These are phyloP conservation scores for Pseudognaphalium luteoalbum DNA, from an alignment of 129 eudicot species.

Conservation along the genomic window DNA sequence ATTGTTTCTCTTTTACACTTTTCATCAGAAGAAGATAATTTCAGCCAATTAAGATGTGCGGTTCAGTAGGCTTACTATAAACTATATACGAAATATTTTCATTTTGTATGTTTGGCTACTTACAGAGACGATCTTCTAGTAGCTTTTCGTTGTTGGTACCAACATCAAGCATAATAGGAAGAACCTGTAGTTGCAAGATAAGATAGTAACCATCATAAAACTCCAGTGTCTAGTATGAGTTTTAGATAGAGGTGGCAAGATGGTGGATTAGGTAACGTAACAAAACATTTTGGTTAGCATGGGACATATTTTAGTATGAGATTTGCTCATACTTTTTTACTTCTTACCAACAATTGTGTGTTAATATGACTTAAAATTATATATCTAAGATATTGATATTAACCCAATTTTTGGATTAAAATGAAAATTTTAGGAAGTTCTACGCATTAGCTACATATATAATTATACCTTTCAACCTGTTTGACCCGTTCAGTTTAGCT, in stretches of 20 bases:
- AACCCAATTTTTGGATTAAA: too few relatives aligned
- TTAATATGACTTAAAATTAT: too few relatives aligned
- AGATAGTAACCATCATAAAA: constrained; percentile 20
- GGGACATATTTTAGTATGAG: not conserved
- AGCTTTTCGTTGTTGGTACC: constrained; percentile 96
- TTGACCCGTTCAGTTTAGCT: too few relatives aligned
- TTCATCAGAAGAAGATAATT: not conserved
- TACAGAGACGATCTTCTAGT: constrained; percentile 87
- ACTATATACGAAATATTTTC: not conserved
- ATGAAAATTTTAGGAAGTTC: too few relatives aligned
- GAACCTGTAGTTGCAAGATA: constrained; percentile 48
- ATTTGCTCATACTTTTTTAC: not conserved
- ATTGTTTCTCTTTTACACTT: constrained; percentile 7
- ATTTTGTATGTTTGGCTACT: constrained; percentile 39
- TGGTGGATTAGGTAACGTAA: not conserved
- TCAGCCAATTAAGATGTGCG: not conserved
- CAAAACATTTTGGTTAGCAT: not conserved
- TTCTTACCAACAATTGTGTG: too few relatives aligned
- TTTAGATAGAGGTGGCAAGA: not conserved
- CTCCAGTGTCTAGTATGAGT: not conserved
- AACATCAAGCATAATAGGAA: constrained; percentile 98
- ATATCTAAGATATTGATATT: too few relatives aligned
- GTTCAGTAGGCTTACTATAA: constrained; percentile 5
- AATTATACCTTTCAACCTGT: too few relatives aligned
- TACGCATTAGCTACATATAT: too few relatives aligned